These are phyloP conservation scores for Talaromyces sp. DNA, from an alignment of 2,329 filamentous ascomycete genomes.

Conservation along the genomic window DNA sequence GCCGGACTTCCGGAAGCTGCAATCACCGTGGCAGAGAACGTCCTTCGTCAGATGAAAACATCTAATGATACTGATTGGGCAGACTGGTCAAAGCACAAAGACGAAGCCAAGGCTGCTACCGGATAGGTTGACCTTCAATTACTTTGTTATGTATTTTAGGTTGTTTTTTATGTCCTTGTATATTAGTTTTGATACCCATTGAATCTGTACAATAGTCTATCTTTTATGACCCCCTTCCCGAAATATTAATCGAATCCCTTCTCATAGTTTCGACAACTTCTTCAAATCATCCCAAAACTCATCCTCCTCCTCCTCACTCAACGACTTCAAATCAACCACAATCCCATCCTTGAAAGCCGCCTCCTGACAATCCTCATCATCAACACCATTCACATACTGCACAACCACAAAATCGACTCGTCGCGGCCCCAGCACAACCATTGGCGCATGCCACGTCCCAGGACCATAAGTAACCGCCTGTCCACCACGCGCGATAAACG, in stretches of 20 bases:
- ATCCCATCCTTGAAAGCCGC: constrained; percentile 50
- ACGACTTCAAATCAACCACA: constrained; percentile 30
- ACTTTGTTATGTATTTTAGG: not conserved
- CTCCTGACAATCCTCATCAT: constrained; percentile 84
- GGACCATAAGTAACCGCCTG: constrained; percentile 90
- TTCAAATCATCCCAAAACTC: constrained; percentile 18
- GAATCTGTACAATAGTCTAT: constrained; percentile 1
- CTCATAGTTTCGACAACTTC: constrained; percentile 17
- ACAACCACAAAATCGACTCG: constrained; percentile 83
- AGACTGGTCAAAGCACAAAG: constrained; percentile 2
- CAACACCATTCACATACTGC: constrained; percentile 82
- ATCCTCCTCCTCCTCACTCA: constrained; percentile 18
- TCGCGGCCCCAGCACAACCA: constrained; percentile 74
- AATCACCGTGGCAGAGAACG: constrained; percentile 62
- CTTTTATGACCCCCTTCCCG: not conserved
- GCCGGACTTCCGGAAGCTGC: constrained; percentile 76
- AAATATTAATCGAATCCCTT: not conserved
- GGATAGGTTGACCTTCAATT: not conserved
- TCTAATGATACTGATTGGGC: not conserved
- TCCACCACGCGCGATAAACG: constrained; percentile 72
- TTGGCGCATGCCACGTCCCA: constrained; percentile 94
- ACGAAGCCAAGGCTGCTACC: not conserved
- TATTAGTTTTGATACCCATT: constrained; percentile 15
- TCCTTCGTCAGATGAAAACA: constrained; percentile 45
- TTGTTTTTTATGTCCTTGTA: constrained; percentile 3